Percentiles rank a stretch among this genome's conserved stretches.
Evolutionary conservation across 176 grass and related monocot genomes (phyloP).

Genomic region (Oryza nivara): DNA sequence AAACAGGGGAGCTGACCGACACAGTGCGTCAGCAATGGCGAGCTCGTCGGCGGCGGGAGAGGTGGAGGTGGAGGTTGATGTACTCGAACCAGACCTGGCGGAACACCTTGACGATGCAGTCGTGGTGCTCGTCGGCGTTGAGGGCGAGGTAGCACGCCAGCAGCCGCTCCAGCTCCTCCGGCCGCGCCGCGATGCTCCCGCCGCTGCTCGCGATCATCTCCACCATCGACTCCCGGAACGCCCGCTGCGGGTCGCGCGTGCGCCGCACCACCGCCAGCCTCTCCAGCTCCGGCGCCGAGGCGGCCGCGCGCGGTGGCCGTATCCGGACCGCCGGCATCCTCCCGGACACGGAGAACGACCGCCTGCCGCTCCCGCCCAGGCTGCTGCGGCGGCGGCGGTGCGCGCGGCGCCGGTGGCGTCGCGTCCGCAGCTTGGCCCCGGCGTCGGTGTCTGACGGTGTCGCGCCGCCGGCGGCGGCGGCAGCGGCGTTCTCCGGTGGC

Average conservation of each 20-base stretch:
- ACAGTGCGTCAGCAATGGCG: background rate
- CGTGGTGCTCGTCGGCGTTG: constrained; percentile 86
- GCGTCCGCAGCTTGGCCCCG: background rate
- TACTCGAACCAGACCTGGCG: constrained; percentile 74
- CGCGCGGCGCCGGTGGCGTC: constrained; percentile 5
- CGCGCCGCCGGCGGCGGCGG: background rate
- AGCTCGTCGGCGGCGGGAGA: background rate
- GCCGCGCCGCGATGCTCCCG: constrained; percentile 34
- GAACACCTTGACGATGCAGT: constrained; percentile 87
- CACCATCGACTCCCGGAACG: constrained; percentile 79
- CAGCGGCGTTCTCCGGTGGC: background rate
- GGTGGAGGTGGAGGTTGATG: constrained; percentile 45
- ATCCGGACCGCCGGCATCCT: constrained; percentile 30
- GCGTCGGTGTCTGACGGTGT: constrained; percentile 28
- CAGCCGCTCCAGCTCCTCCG: constrained; percentile 79
- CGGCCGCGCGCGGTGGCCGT: constrained; percentile 18
- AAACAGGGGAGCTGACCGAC: too few species aligned
- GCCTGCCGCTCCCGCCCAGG: background rate
- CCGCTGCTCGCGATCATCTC: constrained; percentile 76
- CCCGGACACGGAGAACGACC: constrained; percentile 43
- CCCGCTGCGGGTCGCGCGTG: constrained; percentile 73
- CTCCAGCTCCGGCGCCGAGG: constrained; percentile 41
- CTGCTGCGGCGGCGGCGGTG: constrained; percentile 7
- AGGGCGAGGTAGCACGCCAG: constrained; percentile 85
- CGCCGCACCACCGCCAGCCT: constrained; percentile 73